Conservation (phyloP, 305 asterid genomes). For the Fraxinus floribunda region DNA sequence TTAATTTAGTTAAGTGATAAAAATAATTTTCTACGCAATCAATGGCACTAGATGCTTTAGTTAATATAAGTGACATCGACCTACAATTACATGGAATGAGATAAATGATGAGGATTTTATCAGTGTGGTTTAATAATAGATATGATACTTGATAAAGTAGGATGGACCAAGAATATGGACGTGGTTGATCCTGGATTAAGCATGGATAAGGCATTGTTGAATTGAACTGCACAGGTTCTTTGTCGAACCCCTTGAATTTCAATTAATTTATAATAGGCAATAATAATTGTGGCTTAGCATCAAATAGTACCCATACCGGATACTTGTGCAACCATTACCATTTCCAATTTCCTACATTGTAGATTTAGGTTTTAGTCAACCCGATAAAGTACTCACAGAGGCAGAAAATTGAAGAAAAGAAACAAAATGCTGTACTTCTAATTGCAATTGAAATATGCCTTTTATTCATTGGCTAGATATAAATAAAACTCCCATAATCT, state of each 20-base stretch:
- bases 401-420: neutral
- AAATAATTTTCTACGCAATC: neutral
- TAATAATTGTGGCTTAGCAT: neutral
- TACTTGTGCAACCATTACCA: neutral
- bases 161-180: neutral
- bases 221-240: neutral
- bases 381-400: neutral
- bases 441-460: neutral
- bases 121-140: neutral
- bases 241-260: neutral
- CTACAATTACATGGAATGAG: neutral
- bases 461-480: neutral
- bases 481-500: neutral
- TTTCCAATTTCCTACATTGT: neutral
- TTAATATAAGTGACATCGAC: neutral
- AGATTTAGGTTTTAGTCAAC: neutral
- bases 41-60: neutral
- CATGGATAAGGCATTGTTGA: neutral
- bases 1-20: neutral
- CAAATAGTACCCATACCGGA: neutral
- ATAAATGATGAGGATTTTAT: neutral
- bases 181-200: neutral
- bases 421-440: neutral
- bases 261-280: neutral
- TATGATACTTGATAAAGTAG: neutral